Evolutionary conservation across 129 eudicot genomes (phyloP).

Genomic region (Saussurea involucrata): DNA sequence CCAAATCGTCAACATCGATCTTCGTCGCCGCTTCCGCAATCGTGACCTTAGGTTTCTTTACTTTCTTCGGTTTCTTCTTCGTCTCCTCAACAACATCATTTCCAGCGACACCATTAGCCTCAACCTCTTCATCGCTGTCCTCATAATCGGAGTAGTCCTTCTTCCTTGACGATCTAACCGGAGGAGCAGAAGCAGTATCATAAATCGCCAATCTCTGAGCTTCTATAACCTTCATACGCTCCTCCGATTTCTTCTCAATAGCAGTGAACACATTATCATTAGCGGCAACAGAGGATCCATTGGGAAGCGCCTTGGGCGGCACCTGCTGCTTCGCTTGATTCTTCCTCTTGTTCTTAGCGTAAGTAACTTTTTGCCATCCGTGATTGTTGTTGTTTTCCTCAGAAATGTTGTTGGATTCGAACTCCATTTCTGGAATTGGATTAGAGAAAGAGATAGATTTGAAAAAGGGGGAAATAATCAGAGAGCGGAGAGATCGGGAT

Average conservation of each 20-base stretch:
- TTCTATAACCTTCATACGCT: slow-evolving; percentile 53
- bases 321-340: slow-evolving; percentile 9
- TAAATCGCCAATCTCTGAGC: slow-evolving; percentile 36
- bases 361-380: slow-evolving; percentile 80
- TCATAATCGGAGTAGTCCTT: slow-evolving; percentile 30
- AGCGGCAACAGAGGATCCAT: slow-evolving; percentile 26
- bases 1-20: background rate
- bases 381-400: slow-evolving; percentile 32
- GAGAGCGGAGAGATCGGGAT: background rate
- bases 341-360: slow-evolving; percentile 44
- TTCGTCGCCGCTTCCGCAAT: background rate
- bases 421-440: slow-evolving; percentile 34
- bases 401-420: slow-evolving; percentile 23
- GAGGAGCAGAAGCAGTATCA: slow-evolving; percentile 8
- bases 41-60: slow-evolving; percentile 53
- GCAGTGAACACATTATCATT: slow-evolving; percentile 23
- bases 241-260: slow-evolving; percentile 65
- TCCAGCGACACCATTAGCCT: slow-evolving; percentile 2
- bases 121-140: slow-evolving; percentile 33
- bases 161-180: slow-evolving; percentile 25
- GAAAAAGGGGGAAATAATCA: slow-evolving; percentile 2
- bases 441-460: background rate
- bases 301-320: slow-evolving; percentile 1
- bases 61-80: slow-evolving; percentile 52
- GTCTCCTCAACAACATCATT: slow-evolving; percentile 18